Evolutionary conservation across 2,329 filamentous ascomycete genomes (phyloP).

Genomic region (Scorias spongiosa): DNA sequence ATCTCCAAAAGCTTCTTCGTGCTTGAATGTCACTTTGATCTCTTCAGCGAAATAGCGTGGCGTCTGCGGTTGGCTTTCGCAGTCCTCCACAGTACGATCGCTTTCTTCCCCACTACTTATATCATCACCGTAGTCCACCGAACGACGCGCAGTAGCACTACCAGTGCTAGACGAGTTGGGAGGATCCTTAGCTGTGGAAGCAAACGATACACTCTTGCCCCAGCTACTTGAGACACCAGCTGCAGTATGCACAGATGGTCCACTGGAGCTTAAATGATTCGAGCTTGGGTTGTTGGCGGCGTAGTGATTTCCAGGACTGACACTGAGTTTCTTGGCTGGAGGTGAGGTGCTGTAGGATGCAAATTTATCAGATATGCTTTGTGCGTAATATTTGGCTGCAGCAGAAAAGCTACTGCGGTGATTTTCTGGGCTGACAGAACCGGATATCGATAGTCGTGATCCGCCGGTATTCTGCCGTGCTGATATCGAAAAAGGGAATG

Average conservation of each 20-base stretch:
- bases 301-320: constrained; percentile 15
- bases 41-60: constrained; percentile 16
- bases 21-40: constrained; percentile 39
- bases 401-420: constrained; percentile 19
- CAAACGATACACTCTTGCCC: constrained; percentile 25
- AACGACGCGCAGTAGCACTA: background rate
- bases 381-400: constrained; percentile 18
- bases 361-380: constrained; percentile 19
- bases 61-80: constrained; percentile 15
- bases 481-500: constrained; percentile 10
- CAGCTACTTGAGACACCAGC: constrained; percentile 29
- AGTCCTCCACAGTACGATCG: constrained; percentile 22
- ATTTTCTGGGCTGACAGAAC: constrained; percentile 17
- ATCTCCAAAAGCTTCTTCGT: constrained; percentile 41
- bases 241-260: constrained; percentile 25
- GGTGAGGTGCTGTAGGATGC: constrained; percentile 18
- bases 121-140: constrained; percentile 9
- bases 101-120: constrained; percentile 15
- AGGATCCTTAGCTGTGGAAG: constrained; percentile 17
- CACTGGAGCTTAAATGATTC: background rate
- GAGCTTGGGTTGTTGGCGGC: constrained; percentile 2
- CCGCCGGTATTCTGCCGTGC: constrained; percentile 5
- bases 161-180: constrained; percentile 3
- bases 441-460: constrained; percentile 11
- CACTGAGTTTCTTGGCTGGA: constrained; percentile 11